Evolutionary conservation across 306 rosid genomes (phyloP), one percentile per base, ranked within the genome.

Genomic region (Fragaria iinumae): DNA sequence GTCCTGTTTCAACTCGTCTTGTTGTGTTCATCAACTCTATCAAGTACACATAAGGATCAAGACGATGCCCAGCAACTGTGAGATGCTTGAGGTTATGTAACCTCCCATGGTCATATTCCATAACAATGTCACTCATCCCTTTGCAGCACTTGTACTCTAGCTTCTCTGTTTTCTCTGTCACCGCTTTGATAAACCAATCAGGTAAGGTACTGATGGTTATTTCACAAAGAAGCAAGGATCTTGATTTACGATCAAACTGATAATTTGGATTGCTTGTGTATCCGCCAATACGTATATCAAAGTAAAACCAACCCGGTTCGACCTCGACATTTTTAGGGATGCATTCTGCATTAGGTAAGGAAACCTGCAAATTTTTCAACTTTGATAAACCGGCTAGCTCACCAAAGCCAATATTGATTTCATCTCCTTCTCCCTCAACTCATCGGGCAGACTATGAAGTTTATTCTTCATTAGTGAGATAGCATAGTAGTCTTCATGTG

Each of bases 61-160:
- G n/a, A n/a, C n/a, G n/a, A n/a, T n/a, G n/a, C n/a, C n/a, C n/a
- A n/a, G n/a, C n/a, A n/a, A 57, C 16, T 3, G 1, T 2, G 36
- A 59, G 66, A 60, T 12, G 18, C 10, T 60, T 60, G 1, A 60
- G 67, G 0, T 0, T 6, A 25, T 12, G n/a, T 60, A 60, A 21
- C 20, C 67, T 27, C 39, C 39, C n/a, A 2, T 4, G 39, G 9
- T 13, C 34, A 60, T 4, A 27, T 12, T 60, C 67, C 2, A 8
- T 1, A 59, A 21, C 1, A 23, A 59, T 3, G 34, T 3, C 27
- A 6, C 4, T 55, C 11, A 36, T 36, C 39, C 39, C 9, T 3
- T 1, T 0, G 11, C 32, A 21, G 14, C 0, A 0, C 0, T 1
- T 0, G 0, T 21, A 59, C 36, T 4, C 8, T 23, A 59, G 66